Base-by-base conservation (phyloP, 176 grass and related monocot species). In the Pontederia crassipes region DNA sequence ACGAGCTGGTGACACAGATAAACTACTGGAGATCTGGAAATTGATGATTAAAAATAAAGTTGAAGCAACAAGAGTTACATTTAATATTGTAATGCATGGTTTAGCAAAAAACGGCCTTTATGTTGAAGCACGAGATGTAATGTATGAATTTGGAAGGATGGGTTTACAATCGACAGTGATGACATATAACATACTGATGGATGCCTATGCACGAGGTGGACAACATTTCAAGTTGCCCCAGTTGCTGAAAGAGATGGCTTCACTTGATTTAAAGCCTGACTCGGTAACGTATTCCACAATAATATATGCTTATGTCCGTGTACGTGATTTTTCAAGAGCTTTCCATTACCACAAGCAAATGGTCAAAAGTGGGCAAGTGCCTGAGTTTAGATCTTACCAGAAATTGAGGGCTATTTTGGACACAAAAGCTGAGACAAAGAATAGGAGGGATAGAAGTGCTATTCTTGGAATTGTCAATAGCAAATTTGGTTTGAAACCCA, bases 111-210 rank as follows among this genome's bases (percentile, higher is more conserved):
- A 90, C 62, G 91, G 91, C 55, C 74, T 90, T 70, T 96, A 90
- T 75, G 51, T 85, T 80, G 72, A 85, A 78, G 83, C 83, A 29
- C 84, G 75, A 53, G 83, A 96, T 75, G 65, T 78, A 64, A 90
- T 96, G 48, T 77, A 59, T 66, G 91, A 96, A 81, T 87, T 84
- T 64, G 63, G 76, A 64, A 87, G 84, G 45, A 69, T 82, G 56
- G 91, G 86, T 70, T 76, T 96, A 40, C 64, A 14, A 47, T 86
- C 91, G 65, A 87, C 78, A 28, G 74, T 77, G 11, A 87, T 90
- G 86, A 88, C 86, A 48, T 96, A 85, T 72, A 96, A 90, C 63
- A 96, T 96, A 66, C 72, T 96, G 69, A 96, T 96, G 74, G 90
- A 96, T 80, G 86, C 86, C 47, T 96, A 88, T 87, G 87, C 86